Evolutionary conservation across 1,284 basidiomycete genomes (phyloP).

Genomic region (Pseudozyma pruni): DNA sequence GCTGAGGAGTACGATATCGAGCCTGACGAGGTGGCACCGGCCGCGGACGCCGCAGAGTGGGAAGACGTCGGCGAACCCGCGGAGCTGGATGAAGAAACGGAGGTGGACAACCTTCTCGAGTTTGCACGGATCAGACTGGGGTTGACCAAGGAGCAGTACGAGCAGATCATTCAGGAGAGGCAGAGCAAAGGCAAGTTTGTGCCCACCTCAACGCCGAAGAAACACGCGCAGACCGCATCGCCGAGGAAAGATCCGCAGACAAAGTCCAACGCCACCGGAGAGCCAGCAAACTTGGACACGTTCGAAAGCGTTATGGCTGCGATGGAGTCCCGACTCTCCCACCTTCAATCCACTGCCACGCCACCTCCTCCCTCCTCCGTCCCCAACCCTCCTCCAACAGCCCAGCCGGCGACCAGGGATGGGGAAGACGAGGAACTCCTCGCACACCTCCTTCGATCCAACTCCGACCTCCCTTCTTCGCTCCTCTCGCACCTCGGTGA

Average conservation of each 20-base stretch:
- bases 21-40: slow-evolving; percentile 16
- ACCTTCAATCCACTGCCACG: neutral
- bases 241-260: neutral
- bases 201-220: slow-evolving; percentile 2
- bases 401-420: neutral
- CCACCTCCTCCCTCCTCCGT: neutral
- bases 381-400: neutral
- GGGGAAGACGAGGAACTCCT: slow-evolving; percentile 33
- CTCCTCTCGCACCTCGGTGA: slow-evolving; percentile 6
- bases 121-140: slow-evolving; percentile 53
- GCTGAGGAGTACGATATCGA: slow-evolving; percentile 35
- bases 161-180: slow-evolving; percentile 41
- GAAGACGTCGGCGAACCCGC: slow-evolving; percentile 11
- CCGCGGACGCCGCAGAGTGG: slow-evolving; percentile 1
- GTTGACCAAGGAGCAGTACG: slow-evolving; percentile 47
- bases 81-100: slow-evolving; percentile 37
- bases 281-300: slow-evolving; percentile 16
- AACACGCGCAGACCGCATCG: neutral
- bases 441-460: slow-evolving; percentile 23
- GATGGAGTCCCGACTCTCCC: slow-evolving; percentile 31
- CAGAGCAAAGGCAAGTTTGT: slow-evolving; percentile 39
- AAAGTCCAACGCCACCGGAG: neutral
- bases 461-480: slow-evolving; percentile 21
- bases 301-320: slow-evolving; percentile 43
- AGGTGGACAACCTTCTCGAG: slow-evolving; percentile 44